Percentiles rank a stretch among this genome's conserved stretches.
phyloP scores from a whole-genome alignment of 73 alveolate genomes.

The Paramecium caudatum region DNA sequence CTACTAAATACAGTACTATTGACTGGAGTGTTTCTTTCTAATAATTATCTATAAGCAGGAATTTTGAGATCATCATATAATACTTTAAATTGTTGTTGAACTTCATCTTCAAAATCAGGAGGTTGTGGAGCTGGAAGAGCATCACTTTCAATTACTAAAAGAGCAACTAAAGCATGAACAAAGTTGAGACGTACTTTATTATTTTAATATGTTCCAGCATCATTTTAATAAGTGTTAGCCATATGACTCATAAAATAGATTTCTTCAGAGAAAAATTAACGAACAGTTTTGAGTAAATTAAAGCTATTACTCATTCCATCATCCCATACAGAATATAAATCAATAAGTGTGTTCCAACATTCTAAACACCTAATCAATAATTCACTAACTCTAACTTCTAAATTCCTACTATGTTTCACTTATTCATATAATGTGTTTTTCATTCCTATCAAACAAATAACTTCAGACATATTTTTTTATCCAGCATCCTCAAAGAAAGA shows the following conservation, averaged over 20 bases:
- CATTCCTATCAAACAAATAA: background rate
- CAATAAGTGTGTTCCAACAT: conserved; percentile 49
- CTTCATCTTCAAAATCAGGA: background rate
- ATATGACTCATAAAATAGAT: background rate
- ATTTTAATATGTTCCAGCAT: background rate
- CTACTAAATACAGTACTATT: background rate
- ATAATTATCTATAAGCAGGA: background rate
- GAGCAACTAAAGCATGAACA: conserved; percentile 4
- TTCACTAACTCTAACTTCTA: background rate
- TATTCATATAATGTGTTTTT: conserved; percentile 11
- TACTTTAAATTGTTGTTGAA: background rate
- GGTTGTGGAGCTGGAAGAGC: background rate
- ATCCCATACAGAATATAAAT: conserved; percentile 5
- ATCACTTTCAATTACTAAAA: background rate
- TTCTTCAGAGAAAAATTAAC: conserved; percentile 3
- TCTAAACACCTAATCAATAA: background rate
- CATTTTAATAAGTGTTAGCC: background rate
- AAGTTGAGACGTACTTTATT: conserved; percentile 15
- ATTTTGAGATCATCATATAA: background rate
- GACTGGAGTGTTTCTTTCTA: background rate
- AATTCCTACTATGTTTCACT: background rate
- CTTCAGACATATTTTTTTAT: background rate
- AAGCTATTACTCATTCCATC: background rate
- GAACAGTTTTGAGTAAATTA: background rate
- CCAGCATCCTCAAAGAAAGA: conserved; percentile 45